Evolutionary conservation across 176 grass and related monocot genomes (phyloP).

Genomic region (Aechmea fasciata): DNA sequence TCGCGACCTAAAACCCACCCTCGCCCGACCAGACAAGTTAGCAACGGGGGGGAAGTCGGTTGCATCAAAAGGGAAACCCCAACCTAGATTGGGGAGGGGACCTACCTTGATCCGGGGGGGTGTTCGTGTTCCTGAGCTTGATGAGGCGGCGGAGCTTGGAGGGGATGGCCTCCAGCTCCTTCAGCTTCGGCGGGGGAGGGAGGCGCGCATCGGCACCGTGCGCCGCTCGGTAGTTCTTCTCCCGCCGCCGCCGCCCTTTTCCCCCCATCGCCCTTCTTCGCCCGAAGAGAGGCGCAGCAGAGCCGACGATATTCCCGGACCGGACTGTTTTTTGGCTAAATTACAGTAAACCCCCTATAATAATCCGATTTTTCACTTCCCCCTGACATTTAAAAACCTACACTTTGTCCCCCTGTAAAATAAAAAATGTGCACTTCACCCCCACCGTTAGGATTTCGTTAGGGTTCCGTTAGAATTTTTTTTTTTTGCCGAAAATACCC

Average conservation of each 20-base stretch:
- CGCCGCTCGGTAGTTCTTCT: slow-evolving; percentile 75
- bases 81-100: no score
- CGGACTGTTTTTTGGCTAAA: no score
- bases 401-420: no score
- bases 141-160: slow-evolving; percentile 85
- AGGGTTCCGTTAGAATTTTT: no score
- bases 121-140: slow-evolving; percentile 50
- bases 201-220: slow-evolving; percentile 49
- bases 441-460: no score
- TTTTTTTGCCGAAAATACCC: no score
- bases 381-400: no score
- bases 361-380: no score
- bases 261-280: slow-evolving; percentile 41
- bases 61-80: no score
- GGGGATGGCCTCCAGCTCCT: slow-evolving; percentile 67
- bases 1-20: slow-evolving; percentile 1
- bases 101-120: neutral
- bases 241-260: slow-evolving; percentile 54
- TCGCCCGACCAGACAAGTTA: neutral
- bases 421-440: no score
- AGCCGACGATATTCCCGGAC: neutral
- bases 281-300: no score
- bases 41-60: neutral
- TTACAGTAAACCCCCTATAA: no score
- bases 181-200: slow-evolving; percentile 63